These are phyloP conservation scores for Boletus reticulatus DNA, from an alignment of 768 basidiomycete species.

Conservation along the genomic window DNA sequence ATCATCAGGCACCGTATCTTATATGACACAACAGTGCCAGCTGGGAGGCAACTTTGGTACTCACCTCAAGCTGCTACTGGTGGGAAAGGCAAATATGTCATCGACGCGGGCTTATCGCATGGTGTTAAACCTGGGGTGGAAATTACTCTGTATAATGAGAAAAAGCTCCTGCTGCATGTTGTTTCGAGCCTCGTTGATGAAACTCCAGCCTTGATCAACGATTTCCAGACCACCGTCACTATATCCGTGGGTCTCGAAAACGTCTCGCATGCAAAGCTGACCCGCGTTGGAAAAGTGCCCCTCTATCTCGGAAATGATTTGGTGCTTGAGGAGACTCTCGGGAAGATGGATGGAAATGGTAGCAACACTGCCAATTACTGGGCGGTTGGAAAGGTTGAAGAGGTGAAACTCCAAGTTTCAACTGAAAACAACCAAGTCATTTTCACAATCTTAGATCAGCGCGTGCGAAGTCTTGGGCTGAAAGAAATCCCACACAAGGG, in stretches of 20 bases:
- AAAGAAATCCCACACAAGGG: neutral
- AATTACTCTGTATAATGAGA: constrained; percentile 19
- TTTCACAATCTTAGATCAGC: constrained; percentile 4
- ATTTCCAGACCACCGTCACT: constrained; percentile 11
- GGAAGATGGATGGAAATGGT: neutral
- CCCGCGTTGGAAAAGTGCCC: constrained; percentile 1
- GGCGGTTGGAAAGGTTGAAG: neutral
- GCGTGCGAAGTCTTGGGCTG: neutral
- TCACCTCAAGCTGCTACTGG: neutral
- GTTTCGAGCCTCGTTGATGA: constrained; percentile 4
- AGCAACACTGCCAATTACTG: neutral
- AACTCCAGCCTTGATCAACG: constrained; percentile 1
- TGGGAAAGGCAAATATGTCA: constrained; percentile 7
- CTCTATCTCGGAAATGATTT: neutral
- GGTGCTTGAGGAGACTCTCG: neutral
- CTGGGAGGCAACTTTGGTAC: constrained; percentile 7
- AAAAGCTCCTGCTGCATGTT: neutral
- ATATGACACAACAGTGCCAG: constrained; percentile 22
- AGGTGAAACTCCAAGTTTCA: neutral
- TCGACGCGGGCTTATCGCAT: constrained; percentile 26
- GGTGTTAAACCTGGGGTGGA: constrained; percentile 19
- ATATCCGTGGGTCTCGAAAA: neutral
- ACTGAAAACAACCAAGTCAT: neutral
- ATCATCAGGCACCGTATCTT: constrained; percentile 2
- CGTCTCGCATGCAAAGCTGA: constrained; percentile 1